Percentiles rank a stretch among this genome's conserved stretches.
Conservation (phyloP, 805 yeast genomes). For the Jamesozyma spencerorum region DNA sequence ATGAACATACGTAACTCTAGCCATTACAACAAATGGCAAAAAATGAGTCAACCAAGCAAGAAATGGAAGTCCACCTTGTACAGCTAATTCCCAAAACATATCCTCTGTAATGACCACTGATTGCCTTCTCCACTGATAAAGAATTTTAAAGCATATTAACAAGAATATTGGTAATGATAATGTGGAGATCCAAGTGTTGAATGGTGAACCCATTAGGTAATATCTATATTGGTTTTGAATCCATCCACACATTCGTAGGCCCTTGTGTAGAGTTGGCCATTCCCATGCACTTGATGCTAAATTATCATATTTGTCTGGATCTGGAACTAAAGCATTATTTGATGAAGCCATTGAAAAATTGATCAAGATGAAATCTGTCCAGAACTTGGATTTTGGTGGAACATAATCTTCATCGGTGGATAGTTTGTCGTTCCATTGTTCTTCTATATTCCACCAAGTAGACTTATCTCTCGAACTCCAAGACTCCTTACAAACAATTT, state of each 20-base stretch:
- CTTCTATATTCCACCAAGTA: constrained; percentile 84
- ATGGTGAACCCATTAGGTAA: constrained; percentile 67
- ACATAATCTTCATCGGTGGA: constrained; percentile 40
- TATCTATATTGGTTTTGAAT: constrained; percentile 49
- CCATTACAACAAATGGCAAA: constrained; percentile 85
- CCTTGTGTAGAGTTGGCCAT: constrained; percentile 76
- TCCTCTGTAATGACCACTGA: constrained; percentile 35
- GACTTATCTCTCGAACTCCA: constrained; percentile 65
- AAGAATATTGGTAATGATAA: constrained; percentile 46
- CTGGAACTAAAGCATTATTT: constrained; percentile 74
- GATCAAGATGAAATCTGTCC: constrained; percentile 65
- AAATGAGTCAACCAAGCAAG: constrained; percentile 85
- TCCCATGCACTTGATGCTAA: constrained; percentile 74
- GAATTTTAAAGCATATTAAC: constrained; percentile 33
- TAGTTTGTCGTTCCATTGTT: constrained; percentile 49
- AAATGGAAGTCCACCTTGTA: constrained; percentile 77
- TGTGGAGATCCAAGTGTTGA: constrained; percentile 69
- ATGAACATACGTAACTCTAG: constrained; percentile 93
- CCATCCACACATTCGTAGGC: constrained; percentile 74
- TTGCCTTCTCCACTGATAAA: constrained; percentile 65
- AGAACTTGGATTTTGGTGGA: constrained; percentile 65
- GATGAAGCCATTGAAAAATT: constrained; percentile 86
- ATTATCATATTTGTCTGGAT: constrained; percentile 61
- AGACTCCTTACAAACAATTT: constrained; percentile 72
- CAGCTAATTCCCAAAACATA: constrained; percentile 35